Base-by-base conservation (phyloP, 352 stramenopile species). In the Aphanomyces stellatus region DNA sequence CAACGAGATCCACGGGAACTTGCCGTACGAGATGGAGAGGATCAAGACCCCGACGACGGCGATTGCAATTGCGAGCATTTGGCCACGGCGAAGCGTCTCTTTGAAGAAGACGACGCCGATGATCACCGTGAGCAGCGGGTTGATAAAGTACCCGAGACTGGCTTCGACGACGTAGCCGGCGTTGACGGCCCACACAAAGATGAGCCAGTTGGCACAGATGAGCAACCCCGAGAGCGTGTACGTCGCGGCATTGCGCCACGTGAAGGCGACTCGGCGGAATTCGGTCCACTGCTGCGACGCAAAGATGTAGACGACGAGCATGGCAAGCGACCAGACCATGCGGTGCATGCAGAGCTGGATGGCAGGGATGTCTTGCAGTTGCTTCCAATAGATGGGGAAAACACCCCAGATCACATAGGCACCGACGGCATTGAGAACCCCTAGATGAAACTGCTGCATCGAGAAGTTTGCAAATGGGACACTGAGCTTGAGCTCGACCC, bases 131-230 rank as follows among this genome's bases (percentile, higher is more conserved):
- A 64, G 17, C 11, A 64, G 42, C 19, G 56, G 56, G 11, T 11
- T 64, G 27, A 64, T 64, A n/a, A 64, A 64, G 56, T 64, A 64
- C 27, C 56, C 56, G 17, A 64, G 42, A 22, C 56, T 64, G 11
- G 34, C 40, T 51, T 64, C 24, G 28, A 64, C 56, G 37, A 64
- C 51, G 42, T 51, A 64, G 37, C 56, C 56, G 13, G 56, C 56
- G 37, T 51, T 64, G 7, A 43, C 34, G 19, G 56, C 56, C 56
- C 56, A 64, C 5, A 64, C 40, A 28, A 24, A 22, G 22, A 64
- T 11, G 15, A 37, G 17, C n/a, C 31, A 43, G 28, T 64, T 64
- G 11, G 34, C 34, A 49, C 22, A 25, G 7, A 64, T 11, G 30
- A 64, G 37, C 22, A 43, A 24, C 3, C 56, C 37, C 3, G 56